These are phyloP conservation scores for Nepenthes mirabilis DNA, from an alignment of 148 eudicot genomes.

Conservation along the genomic window DNA sequence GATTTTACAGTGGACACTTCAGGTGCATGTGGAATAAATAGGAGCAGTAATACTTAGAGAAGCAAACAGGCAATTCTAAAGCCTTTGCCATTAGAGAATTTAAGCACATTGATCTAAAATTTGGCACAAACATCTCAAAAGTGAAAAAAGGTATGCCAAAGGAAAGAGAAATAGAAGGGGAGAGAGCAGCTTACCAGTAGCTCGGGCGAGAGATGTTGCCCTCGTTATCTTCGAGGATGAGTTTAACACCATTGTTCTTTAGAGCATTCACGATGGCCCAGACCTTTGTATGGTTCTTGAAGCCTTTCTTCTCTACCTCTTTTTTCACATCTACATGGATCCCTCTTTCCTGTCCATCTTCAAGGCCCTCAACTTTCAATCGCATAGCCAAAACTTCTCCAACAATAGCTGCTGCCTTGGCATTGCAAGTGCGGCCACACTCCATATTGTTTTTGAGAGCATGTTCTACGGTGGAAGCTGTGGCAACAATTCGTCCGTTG, in stretches of 20 bases:
- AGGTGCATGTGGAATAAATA: no score
- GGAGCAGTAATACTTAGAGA: no score
- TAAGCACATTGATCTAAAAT: no score
- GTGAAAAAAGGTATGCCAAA: no score
- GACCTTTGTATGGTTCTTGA: constrained; percentile 20
- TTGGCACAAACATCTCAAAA: no score
- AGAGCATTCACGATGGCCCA: constrained; percentile 43
- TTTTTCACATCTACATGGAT: constrained; percentile 14
- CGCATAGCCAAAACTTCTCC: constrained; percentile 16
- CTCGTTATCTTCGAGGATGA: constrained; percentile 16
- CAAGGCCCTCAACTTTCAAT: constrained; percentile 11
- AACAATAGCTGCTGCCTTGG: constrained; percentile 13
- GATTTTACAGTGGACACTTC: no score
- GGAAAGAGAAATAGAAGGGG: no score
- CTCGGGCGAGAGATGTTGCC: not conserved
- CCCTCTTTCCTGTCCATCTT: not conserved
- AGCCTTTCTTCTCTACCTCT: constrained; percentile 18
- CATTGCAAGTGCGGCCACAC: constrained; percentile 13
- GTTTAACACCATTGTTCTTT: constrained; percentile 16
- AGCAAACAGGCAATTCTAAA: no score
- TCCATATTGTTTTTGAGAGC: constrained; percentile 7
- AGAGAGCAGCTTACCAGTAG: not conserved
- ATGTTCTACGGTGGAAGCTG: constrained; percentile 12
- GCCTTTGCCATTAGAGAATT: no score
- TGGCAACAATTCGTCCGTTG: constrained; percentile 7